Evolutionary conservation across 1,284 basidiomycete genomes (phyloP).

Genomic region (Fomitopsis betulina): DNA sequence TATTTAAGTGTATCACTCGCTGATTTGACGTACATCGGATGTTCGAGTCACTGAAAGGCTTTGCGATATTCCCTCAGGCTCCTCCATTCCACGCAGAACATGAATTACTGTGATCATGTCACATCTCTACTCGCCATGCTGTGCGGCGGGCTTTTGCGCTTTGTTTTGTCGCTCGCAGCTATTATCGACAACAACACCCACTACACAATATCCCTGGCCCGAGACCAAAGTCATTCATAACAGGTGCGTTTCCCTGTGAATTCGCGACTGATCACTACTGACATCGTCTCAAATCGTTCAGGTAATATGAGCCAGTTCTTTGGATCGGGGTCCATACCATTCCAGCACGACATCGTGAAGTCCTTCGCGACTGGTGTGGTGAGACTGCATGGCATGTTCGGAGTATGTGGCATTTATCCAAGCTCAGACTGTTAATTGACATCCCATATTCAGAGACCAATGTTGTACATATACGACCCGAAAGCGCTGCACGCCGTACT

Average conservation of each 20-base stretch:
- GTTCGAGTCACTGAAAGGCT: not conserved
- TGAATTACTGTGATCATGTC: not conserved
- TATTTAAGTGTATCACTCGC: not conserved
- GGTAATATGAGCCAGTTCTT: constrained; percentile 2
- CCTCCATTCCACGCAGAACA: not conserved
- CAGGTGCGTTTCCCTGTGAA: not conserved
- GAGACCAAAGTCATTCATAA: not conserved
- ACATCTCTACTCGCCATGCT: not conserved
- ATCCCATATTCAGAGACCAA: constrained; percentile 19
- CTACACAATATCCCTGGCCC: not conserved
- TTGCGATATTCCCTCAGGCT: not conserved
- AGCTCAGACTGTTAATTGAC: not conserved
- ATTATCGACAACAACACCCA: not conserved
- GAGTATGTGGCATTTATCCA: not conserved
- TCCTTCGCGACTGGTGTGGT: not conserved
- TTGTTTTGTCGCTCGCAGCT: not conserved
- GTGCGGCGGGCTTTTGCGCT: not conserved
- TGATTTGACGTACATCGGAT: not conserved
- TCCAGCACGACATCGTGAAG: not conserved
- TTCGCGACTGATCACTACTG: not conserved
- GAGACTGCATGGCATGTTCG: constrained; percentile 4
- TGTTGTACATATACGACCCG: constrained; percentile 28
- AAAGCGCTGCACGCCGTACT: constrained; percentile 10
- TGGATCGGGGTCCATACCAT: not conserved
- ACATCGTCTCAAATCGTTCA: not conserved